Evolutionary conservation across 1,139 yeast genomes (phyloP).

Genomic region (Trichomonascaceae sp.): DNA sequence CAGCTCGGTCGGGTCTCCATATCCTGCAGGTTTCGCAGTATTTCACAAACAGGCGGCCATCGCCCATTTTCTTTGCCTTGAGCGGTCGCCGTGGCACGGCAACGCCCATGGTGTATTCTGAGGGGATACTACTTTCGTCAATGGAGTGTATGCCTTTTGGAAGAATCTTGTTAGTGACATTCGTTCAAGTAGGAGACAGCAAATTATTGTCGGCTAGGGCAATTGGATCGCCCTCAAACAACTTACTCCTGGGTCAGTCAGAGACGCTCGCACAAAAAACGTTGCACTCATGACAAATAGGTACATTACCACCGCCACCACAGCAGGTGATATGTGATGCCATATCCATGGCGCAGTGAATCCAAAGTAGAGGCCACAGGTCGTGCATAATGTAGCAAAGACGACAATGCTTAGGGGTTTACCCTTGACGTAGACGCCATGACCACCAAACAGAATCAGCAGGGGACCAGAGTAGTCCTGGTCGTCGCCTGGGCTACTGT

Average conservation of each 20-base stretch:
- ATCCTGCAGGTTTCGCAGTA: conserved; percentile 50
- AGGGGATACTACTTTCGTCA: conserved; percentile 35
- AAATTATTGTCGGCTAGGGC: neutral
- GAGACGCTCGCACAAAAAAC: conserved; percentile 42
- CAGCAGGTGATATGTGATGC: conserved; percentile 43
- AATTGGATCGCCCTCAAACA: too few species aligned
- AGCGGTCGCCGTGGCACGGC: conserved; percentile 34
- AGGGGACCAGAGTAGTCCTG: conserved; percentile 7
- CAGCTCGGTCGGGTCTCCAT: conserved; percentile 57
- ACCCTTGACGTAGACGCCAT: conserved; percentile 33
- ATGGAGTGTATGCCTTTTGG: conserved; percentile 58
- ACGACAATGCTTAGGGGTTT: conserved; percentile 30
- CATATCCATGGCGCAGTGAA: conserved; percentile 48
- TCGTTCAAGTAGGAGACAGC: neutral
- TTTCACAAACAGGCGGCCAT: conserved; percentile 33
- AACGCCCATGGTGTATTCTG: conserved; percentile 48
- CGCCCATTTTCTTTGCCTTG: conserved; percentile 8
- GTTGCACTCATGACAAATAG: conserved; percentile 37
- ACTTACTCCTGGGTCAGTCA: conserved; percentile 53
- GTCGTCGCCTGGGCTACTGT: neutral
- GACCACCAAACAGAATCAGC: conserved; percentile 51
- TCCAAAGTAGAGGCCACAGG: conserved; percentile 39
- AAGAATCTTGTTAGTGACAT: conserved; percentile 19
- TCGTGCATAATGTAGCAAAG: conserved; percentile 28
- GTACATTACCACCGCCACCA: conserved; percentile 46